These are phyloP conservation scores for Nakazawaea populi DNA, from an alignment of 805 yeast species.

Conservation along the genomic window DNA sequence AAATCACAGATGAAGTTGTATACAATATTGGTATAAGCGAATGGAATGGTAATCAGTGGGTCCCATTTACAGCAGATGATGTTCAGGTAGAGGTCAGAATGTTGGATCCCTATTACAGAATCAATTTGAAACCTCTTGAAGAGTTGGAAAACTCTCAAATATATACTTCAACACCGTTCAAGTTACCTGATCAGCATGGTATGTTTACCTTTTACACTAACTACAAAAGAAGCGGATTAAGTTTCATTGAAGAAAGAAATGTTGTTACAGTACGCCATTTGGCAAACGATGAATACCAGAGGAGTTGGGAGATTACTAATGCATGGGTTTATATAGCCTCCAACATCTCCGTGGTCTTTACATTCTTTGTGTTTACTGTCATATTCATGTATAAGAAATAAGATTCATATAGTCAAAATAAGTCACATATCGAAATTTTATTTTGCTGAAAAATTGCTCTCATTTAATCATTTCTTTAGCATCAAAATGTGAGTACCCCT, in stretches of 20 bases:
- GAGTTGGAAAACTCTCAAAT: conserved; percentile 36
- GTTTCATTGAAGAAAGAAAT: conserved; percentile 57
- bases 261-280: conserved; percentile 86
- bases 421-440: no score
- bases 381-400: conserved; percentile 40
- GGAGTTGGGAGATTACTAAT: conserved; percentile 90
- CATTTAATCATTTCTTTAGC: no score
- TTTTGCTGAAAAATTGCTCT: no score
- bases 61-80: conserved; percentile 55
- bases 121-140: conserved; percentile 47
- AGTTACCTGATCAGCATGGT: conserved; percentile 94
- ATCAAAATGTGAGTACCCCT: no score
- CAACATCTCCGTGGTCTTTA: conserved; percentile 59
- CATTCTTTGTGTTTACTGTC: conserved; percentile 75
- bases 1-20: conserved; percentile 65
- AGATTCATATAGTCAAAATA: not conserved
- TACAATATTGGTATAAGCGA: conserved; percentile 48
- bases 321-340: conserved; percentile 87
- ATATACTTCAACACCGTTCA: conserved; percentile 48
- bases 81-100: conserved; percentile 80
- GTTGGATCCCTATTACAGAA: conserved; percentile 93
- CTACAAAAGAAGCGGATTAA: conserved; percentile 72
- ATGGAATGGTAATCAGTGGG: conserved; percentile 54
- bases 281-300: conserved; percentile 91
- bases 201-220: conserved; percentile 82